Evolutionary conservation across 176 grass and related monocot genomes (phyloP), one percentile per base, ranked within the genome.

Genomic region (Calamus simplicifolius): DNA sequence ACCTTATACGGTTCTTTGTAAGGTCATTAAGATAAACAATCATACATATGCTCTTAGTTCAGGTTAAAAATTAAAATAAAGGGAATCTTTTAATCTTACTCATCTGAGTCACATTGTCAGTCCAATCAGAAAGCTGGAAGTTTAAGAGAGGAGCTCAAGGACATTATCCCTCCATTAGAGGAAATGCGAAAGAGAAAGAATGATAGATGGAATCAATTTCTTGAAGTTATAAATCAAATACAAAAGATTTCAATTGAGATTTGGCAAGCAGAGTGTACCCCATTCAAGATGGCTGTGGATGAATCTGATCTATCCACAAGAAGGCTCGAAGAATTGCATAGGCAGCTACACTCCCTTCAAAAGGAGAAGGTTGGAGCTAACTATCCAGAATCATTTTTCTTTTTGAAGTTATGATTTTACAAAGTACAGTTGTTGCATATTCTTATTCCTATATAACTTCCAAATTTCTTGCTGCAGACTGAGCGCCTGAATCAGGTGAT

Each of bases 151-250:
- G 82, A 95, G 55, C 27, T 84, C 38, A 71, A 73, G 5, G 60
- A 77, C 50, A 90, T 90, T 75, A 23, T 76, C 49, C 86, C 86
- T 0, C 74, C 81, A 48, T 56, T 95, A 25, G 90, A 95, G 56
- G 90, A 90, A 53, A 95, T 95, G 86, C 60, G 64, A 55, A 77
- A 79, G 68, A 84, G 76, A 61, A 95, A 85, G 75, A 56, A 60
- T 23, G 90, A 90, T 66, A 72, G 90, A 87, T 86, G 80, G 70
- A 68, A 73, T 48, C 86, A 90, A 58, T 95, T 95, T 84, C 59
- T 95, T 25, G 63, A 71, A 59, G 77, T 95, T 63, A 83, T 83
- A 27, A 77, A 95, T 56, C 77, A 84, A 55, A 95, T 87, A 57
- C 77, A 76, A 67, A 95, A 90, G 67, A 76, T 95, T 70, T 69